Base-by-base conservation (phyloP, 257 asterid species). In the Sherardia arvensis region DNA sequence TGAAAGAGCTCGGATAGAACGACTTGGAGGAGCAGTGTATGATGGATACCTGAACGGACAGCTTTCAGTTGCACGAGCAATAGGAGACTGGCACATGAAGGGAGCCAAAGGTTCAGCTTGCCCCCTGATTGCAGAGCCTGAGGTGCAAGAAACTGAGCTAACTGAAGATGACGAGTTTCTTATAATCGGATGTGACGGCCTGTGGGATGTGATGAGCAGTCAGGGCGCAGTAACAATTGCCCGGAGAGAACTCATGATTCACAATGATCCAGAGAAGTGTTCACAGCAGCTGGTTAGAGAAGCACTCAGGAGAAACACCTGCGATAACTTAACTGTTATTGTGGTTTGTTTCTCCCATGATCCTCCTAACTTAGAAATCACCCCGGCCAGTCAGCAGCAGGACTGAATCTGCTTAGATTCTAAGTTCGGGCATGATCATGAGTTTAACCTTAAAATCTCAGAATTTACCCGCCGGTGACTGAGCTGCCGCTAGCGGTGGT, bases 1-100 rank as follows among this genome's bases (percentile, higher is more conserved):
- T 15, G 98, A 91, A 72, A 82, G 76, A 40, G 74, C 75, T 27
- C 72, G 96, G 72, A 91, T 91, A 33, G 98, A 88, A 59, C 81
- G 78, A 57, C 95, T 88, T 30, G 98, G 98, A 28, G 98, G 98
- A 59, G 85, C 81, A 26, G 84, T 91, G 38, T 86, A 88, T 43
- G 93, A 91, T 11, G 98, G 98, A 49, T 91, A 91, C 79, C 85
- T 91, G 1, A 88, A 88, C 3, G 98, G 96, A 20, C 95, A 88
- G 71, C 78, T 91, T 59, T 88, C 98, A 8, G 96, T 91, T 27
- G 83, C 98, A 10, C 90, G 98, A 1, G 95, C 98, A 28, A 73
- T 91, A 1, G 98, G 98, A 7, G 98, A 91, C 64, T 91, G 98
- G 98, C 96, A 91, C 85, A 88, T 91, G 93, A 91, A 91, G 78